phyloP scores from a whole-genome alignment of 1,139 yeast species.

The Meyerozyma elateridarum region DNA sequence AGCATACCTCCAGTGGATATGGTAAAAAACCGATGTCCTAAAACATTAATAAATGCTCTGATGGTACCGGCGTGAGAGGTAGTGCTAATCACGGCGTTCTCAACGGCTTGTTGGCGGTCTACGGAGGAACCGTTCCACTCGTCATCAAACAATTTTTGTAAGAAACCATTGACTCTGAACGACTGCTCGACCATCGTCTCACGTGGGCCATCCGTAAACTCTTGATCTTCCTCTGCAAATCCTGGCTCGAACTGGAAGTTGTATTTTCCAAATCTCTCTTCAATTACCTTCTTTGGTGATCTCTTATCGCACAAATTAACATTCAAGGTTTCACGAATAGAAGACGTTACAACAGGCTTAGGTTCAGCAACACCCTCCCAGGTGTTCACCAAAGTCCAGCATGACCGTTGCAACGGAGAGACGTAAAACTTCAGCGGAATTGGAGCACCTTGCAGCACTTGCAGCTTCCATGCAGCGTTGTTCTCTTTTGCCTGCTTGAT shows the following conservation, averaged over 20 bases:
- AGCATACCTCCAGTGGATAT: constrained; percentile 31
- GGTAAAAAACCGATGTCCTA: constrained; percentile 22
- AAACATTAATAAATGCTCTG: constrained; percentile 18
- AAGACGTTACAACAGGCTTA: constrained; percentile 13
- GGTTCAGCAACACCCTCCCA: constrained; percentile 19
- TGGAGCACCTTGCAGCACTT: constrained; percentile 17
- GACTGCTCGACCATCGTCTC: constrained; percentile 19
- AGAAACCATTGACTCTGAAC: constrained; percentile 17
- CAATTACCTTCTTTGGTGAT: constrained; percentile 15
- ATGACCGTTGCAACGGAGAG: constrained; percentile 22
- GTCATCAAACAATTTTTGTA: constrained; percentile 19
- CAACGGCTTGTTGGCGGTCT: constrained; percentile 11
- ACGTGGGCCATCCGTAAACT: constrained; percentile 13
- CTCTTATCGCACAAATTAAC: constrained; percentile 24
- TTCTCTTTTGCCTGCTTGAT: constrained; percentile 32
- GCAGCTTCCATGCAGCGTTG: constrained; percentile 17
- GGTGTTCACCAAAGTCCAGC: constrained; percentile 18
- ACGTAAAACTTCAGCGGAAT: constrained; percentile 21
- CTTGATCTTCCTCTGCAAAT: constrained; percentile 18
- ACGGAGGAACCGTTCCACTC: constrained; percentile 15
- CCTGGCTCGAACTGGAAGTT: constrained; percentile 13
- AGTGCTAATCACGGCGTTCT: constrained; percentile 18
- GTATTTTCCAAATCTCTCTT: constrained; percentile 9
- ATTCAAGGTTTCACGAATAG: constrained; percentile 11
- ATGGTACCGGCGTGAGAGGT: constrained; percentile 26